Conservation (phyloP, 768 basidiomycete genomes). For the Goffeauzyma gilvescens region DNA sequence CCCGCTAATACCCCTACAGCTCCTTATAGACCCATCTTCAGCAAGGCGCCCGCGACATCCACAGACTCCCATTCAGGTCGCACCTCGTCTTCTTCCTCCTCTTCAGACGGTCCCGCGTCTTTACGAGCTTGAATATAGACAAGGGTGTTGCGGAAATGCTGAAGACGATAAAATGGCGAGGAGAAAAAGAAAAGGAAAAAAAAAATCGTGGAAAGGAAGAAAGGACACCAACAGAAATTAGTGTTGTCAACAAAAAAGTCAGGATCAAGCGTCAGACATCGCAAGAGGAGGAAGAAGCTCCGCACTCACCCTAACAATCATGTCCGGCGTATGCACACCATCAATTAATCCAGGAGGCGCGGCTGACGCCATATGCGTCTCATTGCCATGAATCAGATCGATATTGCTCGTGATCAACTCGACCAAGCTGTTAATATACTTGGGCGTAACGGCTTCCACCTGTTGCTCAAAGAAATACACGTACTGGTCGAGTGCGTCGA, state of each 20-base stretch:
- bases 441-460: slow-evolving; percentile 79
- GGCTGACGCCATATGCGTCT: slow-evolving; percentile 71
- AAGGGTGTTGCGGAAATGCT: slow-evolving; percentile 85
- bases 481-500: slow-evolving; percentile 88
- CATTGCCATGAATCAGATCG: slow-evolving; percentile 69
- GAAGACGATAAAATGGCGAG: slow-evolving; percentile 24
- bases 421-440: slow-evolving; percentile 89
- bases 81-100: slow-evolving; percentile 34
- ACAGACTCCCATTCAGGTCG: slow-evolving; percentile 61
- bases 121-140: slow-evolving; percentile 64
- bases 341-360: slow-evolving; percentile 79
- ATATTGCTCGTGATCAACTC: slow-evolving; percentile 88
- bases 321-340: slow-evolving; percentile 76
- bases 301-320: slow-evolving; percentile 41
- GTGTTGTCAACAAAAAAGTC: no score
- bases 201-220: no score
- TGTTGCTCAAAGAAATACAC: slow-evolving; percentile 88
- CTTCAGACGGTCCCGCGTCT: slow-evolving; percentile 29
- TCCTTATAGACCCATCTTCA: slow-evolving; percentile 86
- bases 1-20: no score
- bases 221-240: no score
- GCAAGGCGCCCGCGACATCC: slow-evolving; percentile 63
- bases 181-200: not conserved
- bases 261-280: no score
- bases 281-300: not conserved